Base-by-base conservation (phyloP, 73 alveolate species). In the Paramecium primaurelia region DNA sequence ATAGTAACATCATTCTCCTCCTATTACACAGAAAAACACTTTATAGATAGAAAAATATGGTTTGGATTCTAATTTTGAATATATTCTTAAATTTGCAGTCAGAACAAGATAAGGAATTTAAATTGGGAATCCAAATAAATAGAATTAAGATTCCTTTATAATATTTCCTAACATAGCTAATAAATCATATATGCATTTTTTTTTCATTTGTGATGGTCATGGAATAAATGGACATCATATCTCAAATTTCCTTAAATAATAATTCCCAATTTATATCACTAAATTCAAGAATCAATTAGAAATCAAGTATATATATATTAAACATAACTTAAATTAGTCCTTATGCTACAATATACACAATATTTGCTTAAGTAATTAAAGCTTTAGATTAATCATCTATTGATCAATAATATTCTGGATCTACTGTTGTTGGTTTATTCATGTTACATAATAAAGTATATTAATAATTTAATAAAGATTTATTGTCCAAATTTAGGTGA, bases 401-500 rank as follows among this genome's bases (percentile, higher is more conserved):
- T 7, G 59, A 71, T 37, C 6, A 28, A 36, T 71, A 71, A 34
- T 34, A 71, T 14, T 71, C 59, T 11, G 25, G 60, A 5, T 71
- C 86, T 34, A 34, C 86, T 18, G 25, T 34, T 14, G 12, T 71
- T 3, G 59, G 86, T 34, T 34, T 71, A 18, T 71, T 71, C 8
- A 71, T 71, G 51, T 34, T 71, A 6, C 59, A 71, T 34, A 37
- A 71, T 71, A 71, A 71, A 34, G 86, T 71, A 71, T 22, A 0
- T 0, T 22, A 22, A 22, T 22, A 22, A 22, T 22, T 22, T 22
- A 22, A 22, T 22, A 22, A 0, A 69, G 86, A 75, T 96, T 26
- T 95, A 88, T 80, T 95, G 98, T 86, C 96, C 98, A 42, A 97
- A 97, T 85, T 92, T 94, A 6, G 99, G 99, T 2, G 99, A 97